Conservation (phyloP, 1,284 basidiomycete species). For the Austroboletus niveus region DNA sequence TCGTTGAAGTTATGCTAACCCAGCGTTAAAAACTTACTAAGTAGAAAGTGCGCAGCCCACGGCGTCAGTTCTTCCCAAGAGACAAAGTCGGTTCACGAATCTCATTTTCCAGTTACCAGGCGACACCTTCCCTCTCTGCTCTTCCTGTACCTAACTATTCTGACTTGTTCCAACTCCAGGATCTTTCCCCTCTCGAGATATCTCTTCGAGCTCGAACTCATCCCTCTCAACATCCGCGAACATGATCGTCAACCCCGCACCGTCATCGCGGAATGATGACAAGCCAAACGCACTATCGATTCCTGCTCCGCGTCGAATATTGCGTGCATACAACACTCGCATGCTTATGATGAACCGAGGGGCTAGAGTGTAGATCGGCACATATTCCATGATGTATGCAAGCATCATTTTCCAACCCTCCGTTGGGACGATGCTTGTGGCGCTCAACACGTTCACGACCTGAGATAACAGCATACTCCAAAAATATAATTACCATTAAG, state of each 20-base stretch:
- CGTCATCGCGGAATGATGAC: not conserved
- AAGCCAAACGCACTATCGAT: not conserved
- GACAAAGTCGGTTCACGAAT: too few relatives aligned
- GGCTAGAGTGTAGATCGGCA: not conserved
- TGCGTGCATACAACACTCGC: not conserved
- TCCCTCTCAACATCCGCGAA: not conserved
- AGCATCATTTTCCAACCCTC: not conserved
- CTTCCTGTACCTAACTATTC: too few relatives aligned
- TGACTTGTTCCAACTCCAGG: too few relatives aligned
- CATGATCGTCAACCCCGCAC: not conserved
- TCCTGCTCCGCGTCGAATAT: not conserved
- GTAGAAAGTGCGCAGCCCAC: too few relatives aligned
- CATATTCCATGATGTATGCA: not conserved
- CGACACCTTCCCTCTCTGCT: too few relatives aligned
- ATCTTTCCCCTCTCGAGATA: not conserved
- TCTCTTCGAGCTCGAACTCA: too few relatives aligned
- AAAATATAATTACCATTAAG: not conserved
- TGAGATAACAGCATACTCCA: not conserved
- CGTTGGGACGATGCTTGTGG: not conserved
- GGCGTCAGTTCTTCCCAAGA: too few relatives aligned
- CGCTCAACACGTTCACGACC: not conserved
- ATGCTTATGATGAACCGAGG: not conserved
- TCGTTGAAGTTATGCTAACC: too few relatives aligned
- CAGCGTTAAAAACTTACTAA: too few relatives aligned
- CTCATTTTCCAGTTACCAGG: too few relatives aligned